Percentiles rank a stretch among this genome's conserved stretches.
Evolutionary conservation across 2,329 filamentous ascomycete genomes (phyloP).

Genomic region (Pseudonectria foliicola): DNA sequence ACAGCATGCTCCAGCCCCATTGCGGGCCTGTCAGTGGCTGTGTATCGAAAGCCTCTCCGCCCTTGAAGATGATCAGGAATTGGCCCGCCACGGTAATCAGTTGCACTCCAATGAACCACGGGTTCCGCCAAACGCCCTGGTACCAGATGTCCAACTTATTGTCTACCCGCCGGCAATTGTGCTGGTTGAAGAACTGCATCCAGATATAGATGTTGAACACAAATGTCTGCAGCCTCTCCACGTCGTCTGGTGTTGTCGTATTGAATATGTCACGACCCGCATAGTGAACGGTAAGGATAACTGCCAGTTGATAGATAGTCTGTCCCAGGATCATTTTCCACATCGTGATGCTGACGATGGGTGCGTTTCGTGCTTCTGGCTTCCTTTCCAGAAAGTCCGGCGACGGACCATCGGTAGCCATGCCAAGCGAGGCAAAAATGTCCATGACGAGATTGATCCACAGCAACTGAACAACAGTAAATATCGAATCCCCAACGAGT

Average conservation of each 20-base stretch:
- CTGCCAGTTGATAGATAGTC: constrained; percentile 51
- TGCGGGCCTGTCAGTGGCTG: constrained; percentile 53
- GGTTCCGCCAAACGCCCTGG: constrained; percentile 66
- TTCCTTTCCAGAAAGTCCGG: constrained; percentile 48
- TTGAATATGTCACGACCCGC: constrained; percentile 50
- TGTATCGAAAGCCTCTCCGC: constrained; percentile 60
- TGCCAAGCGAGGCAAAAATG: constrained; percentile 57
- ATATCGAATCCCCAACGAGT: constrained; percentile 50
- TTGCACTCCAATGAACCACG: constrained; percentile 67
- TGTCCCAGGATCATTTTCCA: constrained; percentile 62
- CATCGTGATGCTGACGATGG: constrained; percentile 60
- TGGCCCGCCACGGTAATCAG: constrained; percentile 62
- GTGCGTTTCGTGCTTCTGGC: constrained; percentile 55
- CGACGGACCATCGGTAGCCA: constrained; percentile 57
- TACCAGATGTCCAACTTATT: constrained; percentile 75
- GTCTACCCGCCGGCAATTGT: constrained; percentile 72
- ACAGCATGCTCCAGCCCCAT: constrained; percentile 63
- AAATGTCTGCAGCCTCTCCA: constrained; percentile 48
- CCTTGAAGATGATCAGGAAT: constrained; percentile 64
- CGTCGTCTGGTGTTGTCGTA: constrained; percentile 32
- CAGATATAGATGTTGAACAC: constrained; percentile 84
- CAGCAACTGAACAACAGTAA: constrained; percentile 59
- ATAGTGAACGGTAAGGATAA: constrained; percentile 55
- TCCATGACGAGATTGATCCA: constrained; percentile 69
- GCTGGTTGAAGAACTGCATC: constrained; percentile 86